Evolutionary conservation across 192 early-diverging fungal genomes (phyloP), one percentile per base, ranked within the genome.

Genomic region (Backusella liffmaniae): DNA sequence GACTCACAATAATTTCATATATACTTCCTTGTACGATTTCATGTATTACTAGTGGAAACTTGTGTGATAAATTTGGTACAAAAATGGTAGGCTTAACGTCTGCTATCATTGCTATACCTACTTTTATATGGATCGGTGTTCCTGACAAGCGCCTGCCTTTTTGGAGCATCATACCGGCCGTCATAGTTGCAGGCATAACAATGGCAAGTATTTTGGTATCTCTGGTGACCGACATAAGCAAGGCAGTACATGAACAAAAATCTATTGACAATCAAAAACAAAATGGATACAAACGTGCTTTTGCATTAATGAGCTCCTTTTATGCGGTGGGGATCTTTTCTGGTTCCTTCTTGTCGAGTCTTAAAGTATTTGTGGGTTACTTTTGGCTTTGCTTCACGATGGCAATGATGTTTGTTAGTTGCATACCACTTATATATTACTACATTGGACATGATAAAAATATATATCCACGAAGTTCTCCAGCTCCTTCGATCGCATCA

Each of bases 61-160:
- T 69, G n/a, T 69, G 67, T 41, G 67, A 69, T 36, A 69, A 37
- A 69, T 69, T 69, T 41, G 67, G 67, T n/a, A 39, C 67, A 23
- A 69, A 69, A 69, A 69, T 69, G n/a, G n/a, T 69, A 23, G 37
- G 67, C 1, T 39, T 69, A 69, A 69, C 67, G 0, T 37, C 35
- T 36, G 35, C 23, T 10, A 69, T 69, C 37, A 69, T 69, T 37
- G 34, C 34, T 3, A 37, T 37, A 12, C 67, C 67, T 23, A 36
- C 67, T 69, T 69, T 36, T 36, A 69, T 69, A 23, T 69, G 67
- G 67, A 36, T 69, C 3, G 67, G 67, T 41, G 67, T 69, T 21
- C 67, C 67, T 12, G 37, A 69, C 35, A 35, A 69, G 23, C 21
- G 21, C 2, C 9, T 69, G 1, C 35, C 56, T 29, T 62, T 62